Evolutionary conservation across 1,284 basidiomycete species (phyloP).

Genomic region (Microbotryomycetes sp.): DNA sequence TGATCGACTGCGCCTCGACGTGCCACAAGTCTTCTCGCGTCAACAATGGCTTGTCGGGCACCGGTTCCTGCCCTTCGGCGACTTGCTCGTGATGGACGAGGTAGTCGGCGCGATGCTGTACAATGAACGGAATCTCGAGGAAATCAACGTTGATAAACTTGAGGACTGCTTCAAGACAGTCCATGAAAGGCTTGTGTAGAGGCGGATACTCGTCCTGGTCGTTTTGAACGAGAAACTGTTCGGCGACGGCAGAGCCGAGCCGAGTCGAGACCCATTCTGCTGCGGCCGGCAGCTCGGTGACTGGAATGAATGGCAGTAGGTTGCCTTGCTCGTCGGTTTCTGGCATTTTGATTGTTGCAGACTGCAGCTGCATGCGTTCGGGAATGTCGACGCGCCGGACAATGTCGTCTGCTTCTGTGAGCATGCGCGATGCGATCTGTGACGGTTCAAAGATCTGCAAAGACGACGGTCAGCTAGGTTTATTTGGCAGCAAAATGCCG

Average conservation of each 20-base stretch:
- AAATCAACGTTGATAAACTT: slow-evolving; percentile 78
- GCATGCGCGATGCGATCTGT: slow-evolving; percentile 81
- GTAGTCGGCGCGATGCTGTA: slow-evolving; percentile 86
- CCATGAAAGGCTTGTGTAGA: slow-evolving; percentile 64
- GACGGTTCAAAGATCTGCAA: slow-evolving; percentile 92
- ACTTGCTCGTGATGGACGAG: slow-evolving; percentile 53
- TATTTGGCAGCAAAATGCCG: no score
- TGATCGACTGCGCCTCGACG: slow-evolving; percentile 74
- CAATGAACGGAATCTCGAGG: slow-evolving; percentile 89
- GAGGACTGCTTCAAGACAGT: slow-evolving; percentile 72
- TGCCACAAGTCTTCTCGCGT: slow-evolving; percentile 76
- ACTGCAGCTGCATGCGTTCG: slow-evolving; percentile 90
- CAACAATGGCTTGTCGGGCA: slow-evolving; percentile 48
- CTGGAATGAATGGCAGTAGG: slow-evolving; percentile 7
- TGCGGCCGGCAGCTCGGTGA: slow-evolving; percentile 2
- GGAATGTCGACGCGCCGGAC: slow-evolving; percentile 86
- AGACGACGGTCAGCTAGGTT: background rate
- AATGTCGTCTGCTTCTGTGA: slow-evolving; percentile 91
- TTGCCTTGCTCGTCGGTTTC: slow-evolving; percentile 45
- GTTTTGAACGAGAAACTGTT: background rate
- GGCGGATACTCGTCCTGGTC: slow-evolving; percentile 54
- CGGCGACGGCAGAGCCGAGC: background rate
- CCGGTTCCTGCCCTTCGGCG: slow-evolving; percentile 2
- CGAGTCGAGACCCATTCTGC: slow-evolving; percentile 16
- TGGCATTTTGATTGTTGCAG: slow-evolving; percentile 67